Evolutionary conservation across 169 alveolate genomes (phyloP).

Genomic region (Eimeria sp.): DNA sequence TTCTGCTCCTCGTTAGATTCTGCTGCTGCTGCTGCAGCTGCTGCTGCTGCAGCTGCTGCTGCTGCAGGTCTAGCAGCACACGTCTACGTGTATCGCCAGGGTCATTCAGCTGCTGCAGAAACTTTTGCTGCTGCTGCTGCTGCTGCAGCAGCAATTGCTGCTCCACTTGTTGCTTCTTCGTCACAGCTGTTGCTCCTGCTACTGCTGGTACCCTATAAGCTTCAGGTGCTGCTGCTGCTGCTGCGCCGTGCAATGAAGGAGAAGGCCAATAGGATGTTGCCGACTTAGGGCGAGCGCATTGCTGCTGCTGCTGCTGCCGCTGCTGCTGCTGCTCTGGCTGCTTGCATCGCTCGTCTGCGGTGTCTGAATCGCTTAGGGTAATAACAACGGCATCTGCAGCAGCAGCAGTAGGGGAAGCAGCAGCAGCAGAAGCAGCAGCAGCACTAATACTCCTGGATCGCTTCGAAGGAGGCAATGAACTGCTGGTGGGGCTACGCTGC

Average conservation of each 20-base stretch:
- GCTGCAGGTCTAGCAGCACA: conserved; percentile 27
- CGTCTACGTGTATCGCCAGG: not conserved
- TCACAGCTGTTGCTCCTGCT: conserved; percentile 9
- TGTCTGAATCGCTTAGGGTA: not conserved
- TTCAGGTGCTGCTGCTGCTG: conserved; percentile 29
- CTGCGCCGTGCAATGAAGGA: not conserved
- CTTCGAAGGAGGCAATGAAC: not conserved
- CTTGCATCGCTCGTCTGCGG: not conserved
- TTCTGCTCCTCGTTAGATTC: not conserved
- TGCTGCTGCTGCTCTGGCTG: not conserved
- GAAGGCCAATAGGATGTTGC: not conserved
- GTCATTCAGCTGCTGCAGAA: not conserved
- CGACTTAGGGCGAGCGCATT: not conserved
- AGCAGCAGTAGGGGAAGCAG: too few species aligned
- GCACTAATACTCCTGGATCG: not conserved
- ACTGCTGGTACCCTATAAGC: not conserved
- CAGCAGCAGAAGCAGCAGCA: conserved; percentile 1
- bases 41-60: conserved; percentile 58
- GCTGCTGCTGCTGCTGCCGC: conserved; percentile 56
- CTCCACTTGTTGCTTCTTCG: conserved; percentile 57
- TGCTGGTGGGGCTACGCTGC: conserved; percentile 3
- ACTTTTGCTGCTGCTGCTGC: conserved; percentile 35
- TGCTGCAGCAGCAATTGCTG: not conserved
- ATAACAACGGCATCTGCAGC: not conserved
- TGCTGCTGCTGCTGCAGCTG: conserved; percentile 36